Conservation (phyloP, 306 rosid genomes). For the Prunus mira region DNA sequence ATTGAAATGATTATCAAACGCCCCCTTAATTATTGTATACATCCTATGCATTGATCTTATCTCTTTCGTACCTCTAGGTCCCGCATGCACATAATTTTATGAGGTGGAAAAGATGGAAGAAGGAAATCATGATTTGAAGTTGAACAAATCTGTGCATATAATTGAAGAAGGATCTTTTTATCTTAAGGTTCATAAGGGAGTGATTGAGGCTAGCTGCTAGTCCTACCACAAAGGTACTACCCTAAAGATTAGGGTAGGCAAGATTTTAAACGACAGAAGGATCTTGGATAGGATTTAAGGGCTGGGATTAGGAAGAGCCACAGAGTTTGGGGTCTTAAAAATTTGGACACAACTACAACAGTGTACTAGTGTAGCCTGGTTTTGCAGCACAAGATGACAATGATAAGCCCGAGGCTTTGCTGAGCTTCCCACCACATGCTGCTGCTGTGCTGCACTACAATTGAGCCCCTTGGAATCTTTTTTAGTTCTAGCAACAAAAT, state of each 20-base stretch:
- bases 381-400: slow-evolving; percentile 12
- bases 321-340: background rate
- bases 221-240: background rate
- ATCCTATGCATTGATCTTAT: background rate
- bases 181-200: background rate
- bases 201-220: background rate
- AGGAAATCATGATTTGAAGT: background rate
- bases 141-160: background rate
- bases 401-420: slow-evolving; percentile 12
- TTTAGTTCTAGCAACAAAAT: background rate
- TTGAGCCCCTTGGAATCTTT: background rate
- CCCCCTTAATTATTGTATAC: too few species aligned
- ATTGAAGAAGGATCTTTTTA: background rate
- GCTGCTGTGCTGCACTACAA: slow-evolving; percentile 6
- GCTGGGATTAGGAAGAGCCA: background rate
- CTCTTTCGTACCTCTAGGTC: background rate
- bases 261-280: background rate
- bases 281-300: background rate
- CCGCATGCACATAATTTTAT: background rate
- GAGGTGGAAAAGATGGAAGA: background rate
- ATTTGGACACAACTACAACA: background rate
- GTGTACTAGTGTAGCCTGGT: background rate
- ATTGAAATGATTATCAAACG: too few species aligned
- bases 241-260: background rate
- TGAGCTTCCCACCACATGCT: slow-evolving; percentile 1